These are phyloP conservation scores for Claviceps humidiphila DNA, from an alignment of 2,329 filamentous ascomycete genomes.

Conservation along the genomic window DNA sequence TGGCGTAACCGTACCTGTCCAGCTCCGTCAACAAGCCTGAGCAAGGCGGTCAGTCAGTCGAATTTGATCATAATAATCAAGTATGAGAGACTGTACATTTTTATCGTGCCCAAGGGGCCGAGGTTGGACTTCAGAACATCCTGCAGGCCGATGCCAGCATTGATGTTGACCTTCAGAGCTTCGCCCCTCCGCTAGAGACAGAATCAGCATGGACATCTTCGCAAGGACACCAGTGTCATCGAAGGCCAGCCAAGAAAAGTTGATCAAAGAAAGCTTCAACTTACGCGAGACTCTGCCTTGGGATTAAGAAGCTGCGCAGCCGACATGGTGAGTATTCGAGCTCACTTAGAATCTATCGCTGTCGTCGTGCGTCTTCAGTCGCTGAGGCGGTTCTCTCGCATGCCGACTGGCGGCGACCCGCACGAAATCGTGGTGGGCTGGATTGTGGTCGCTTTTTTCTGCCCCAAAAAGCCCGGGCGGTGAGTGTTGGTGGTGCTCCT, in stretches of 20 bases:
- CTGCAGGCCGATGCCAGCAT: conserved; percentile 80
- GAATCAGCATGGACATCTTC: conserved; percentile 13
- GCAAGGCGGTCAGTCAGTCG: conserved; percentile 1
- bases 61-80: background rate
- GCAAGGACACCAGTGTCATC: background rate
- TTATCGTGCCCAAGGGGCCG: conserved; percentile 85
- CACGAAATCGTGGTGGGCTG: conserved; percentile 16
- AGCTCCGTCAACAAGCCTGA: conserved; percentile 54
- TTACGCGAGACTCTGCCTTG: conserved; percentile 92
- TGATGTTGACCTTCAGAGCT: conserved; percentile 94
- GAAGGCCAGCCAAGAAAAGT: background rate
- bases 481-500: conserved; percentile 7
- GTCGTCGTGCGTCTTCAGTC: conserved; percentile 7
- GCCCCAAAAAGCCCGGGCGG: conserved; percentile 18
- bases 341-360: conserved; percentile 7
- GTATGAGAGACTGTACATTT: conserved; percentile 51
- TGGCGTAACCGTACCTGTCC: conserved; percentile 41
- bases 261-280: conserved; percentile 20
- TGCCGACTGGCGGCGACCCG: conserved; percentile 17
- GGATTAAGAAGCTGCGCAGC: conserved; percentile 96
- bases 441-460: conserved; percentile 19
- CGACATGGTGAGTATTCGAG: conserved; percentile 51
- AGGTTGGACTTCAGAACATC: conserved; percentile 95
- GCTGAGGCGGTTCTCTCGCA: conserved; percentile 14
- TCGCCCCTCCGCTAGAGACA: conserved; percentile 71